These are phyloP conservation scores for Pseudogymnoascus sp. DNA, from an alignment of 2,329 filamentous ascomycete genomes.

Conservation along the genomic window DNA sequence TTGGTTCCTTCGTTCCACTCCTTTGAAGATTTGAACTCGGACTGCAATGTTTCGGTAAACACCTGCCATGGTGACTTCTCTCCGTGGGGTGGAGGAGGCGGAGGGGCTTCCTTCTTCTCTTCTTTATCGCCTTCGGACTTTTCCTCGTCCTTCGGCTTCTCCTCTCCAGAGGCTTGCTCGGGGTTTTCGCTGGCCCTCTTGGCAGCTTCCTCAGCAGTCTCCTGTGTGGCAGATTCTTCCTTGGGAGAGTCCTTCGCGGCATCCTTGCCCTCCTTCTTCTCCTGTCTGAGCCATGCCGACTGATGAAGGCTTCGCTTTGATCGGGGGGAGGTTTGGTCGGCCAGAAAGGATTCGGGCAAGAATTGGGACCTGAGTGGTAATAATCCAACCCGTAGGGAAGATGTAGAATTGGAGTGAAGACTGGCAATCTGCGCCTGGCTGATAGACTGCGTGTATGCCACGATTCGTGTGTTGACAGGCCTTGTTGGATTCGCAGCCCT, in stretches of 20 bases:
- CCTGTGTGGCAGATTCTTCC: slow-evolving; percentile 15
- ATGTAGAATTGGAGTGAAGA: slow-evolving; percentile 22
- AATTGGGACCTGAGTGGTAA: slow-evolving; percentile 27
- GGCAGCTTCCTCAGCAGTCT: slow-evolving; percentile 23
- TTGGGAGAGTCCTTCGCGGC: slow-evolving; percentile 1
- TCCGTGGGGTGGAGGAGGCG: slow-evolving; percentile 90
- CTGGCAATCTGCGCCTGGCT: slow-evolving; percentile 24
- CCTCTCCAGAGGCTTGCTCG: slow-evolving; percentile 23
- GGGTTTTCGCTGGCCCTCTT: slow-evolving; percentile 32
- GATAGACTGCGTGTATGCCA: slow-evolving; percentile 27
- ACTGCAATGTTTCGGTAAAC: slow-evolving; percentile 91
- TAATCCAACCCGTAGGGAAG: slow-evolving; percentile 23
- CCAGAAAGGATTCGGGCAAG: slow-evolving; percentile 27
- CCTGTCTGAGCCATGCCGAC: slow-evolving; percentile 19
- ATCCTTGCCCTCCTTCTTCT: slow-evolving; percentile 15
- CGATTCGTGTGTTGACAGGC: slow-evolving; percentile 23
- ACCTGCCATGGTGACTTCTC: slow-evolving; percentile 99
- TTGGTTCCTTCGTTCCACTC: slow-evolving; percentile 99
- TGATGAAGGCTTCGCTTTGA: slow-evolving; percentile 20
- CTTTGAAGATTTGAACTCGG: slow-evolving; percentile 92
- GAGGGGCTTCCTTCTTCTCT: slow-evolving; percentile 53
- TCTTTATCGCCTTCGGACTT: slow-evolving; percentile 38
- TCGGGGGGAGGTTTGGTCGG: slow-evolving; percentile 7
- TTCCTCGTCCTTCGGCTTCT: slow-evolving; percentile 36
- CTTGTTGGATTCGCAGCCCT: slow-evolving; percentile 28